Conservation (phyloP, 2,329 filamentous ascomycete species). For the Xylariaceae sp. region DNA sequence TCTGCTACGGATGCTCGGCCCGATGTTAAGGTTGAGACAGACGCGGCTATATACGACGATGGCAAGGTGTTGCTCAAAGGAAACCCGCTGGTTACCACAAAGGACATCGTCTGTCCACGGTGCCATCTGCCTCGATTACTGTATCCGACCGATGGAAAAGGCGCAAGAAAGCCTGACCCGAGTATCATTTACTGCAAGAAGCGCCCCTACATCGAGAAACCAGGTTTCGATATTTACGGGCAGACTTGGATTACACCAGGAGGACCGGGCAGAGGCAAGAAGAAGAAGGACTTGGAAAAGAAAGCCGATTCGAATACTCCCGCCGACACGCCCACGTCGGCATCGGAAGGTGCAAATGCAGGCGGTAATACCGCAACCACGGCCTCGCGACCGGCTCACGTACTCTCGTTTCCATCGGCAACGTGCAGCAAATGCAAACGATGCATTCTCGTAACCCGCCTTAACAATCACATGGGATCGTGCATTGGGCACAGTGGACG, state of each 20-base stretch:
- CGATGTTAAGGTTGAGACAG: constrained; percentile 58
- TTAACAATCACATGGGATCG: constrained; percentile 66
- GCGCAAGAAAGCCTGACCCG: constrained; percentile 61
- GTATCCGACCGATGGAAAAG: constrained; percentile 67
- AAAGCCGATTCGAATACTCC: constrained; percentile 41
- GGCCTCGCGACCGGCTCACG: constrained; percentile 50
- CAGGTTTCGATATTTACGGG: constrained; percentile 75
- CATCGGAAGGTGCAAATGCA: constrained; percentile 42
- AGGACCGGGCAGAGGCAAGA: constrained; percentile 66
- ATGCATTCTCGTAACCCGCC: constrained; percentile 59
- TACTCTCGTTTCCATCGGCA: constrained; percentile 60
- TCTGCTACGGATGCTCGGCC: constrained; percentile 50
- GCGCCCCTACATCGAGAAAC: constrained; percentile 71
- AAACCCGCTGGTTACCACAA: constrained; percentile 67
- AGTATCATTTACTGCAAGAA: constrained; percentile 72
- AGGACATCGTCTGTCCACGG: constrained; percentile 67
- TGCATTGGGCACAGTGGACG: constrained; percentile 64
- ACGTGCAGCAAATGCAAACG: constrained; percentile 66
- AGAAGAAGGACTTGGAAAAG: constrained; percentile 73
- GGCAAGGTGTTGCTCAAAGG: constrained; percentile 65
- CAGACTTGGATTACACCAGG: constrained; percentile 73
- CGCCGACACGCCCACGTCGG: constrained; percentile 42
- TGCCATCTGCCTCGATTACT: constrained; percentile 72
- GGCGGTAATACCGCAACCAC: constrained; percentile 31
- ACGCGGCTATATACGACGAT: constrained; percentile 66